These are phyloP conservation scores for Prunus dulcis DNA, from an alignment of 306 rosid genomes.

Conservation along the genomic window DNA sequence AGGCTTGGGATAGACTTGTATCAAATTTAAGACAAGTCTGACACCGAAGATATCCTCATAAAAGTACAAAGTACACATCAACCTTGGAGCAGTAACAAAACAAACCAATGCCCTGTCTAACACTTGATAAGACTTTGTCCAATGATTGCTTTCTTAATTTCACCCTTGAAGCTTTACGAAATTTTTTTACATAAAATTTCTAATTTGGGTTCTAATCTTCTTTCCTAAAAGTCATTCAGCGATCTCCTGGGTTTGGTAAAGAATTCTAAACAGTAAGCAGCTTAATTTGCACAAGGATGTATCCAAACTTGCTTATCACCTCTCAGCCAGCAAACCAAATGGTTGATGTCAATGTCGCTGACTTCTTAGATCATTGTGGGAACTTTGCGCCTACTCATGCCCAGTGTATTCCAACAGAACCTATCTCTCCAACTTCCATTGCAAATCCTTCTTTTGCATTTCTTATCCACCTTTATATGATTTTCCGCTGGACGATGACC, in stretches of 20 bases:
- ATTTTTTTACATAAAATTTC: background rate
- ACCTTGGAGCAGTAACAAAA: background rate
- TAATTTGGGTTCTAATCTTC: background rate
- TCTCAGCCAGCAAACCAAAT: constrained; percentile 2
- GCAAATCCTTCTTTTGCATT: background rate
- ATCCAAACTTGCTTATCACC: background rate
- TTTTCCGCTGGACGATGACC: background rate
- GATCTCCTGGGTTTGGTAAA: background rate
- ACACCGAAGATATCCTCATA: background rate
- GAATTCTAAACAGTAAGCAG: background rate
- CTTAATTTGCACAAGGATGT: background rate
- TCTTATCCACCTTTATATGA: background rate
- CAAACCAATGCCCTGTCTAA: background rate
- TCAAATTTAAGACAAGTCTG: constrained; percentile 5
- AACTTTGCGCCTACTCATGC: background rate
- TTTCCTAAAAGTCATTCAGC: background rate
- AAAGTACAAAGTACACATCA: background rate
- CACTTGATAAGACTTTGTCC: background rate
- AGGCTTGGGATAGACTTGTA: background rate
- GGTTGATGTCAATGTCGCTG: background rate
- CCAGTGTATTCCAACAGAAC: background rate
- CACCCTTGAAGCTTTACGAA: background rate
- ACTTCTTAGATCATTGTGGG: background rate
- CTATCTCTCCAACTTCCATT: background rate
- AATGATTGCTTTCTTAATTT: background rate